These are phyloP conservation scores for Pestalotiopsis sp. DNA, from an alignment of 2,329 filamentous ascomycete species.

Conservation along the genomic window DNA sequence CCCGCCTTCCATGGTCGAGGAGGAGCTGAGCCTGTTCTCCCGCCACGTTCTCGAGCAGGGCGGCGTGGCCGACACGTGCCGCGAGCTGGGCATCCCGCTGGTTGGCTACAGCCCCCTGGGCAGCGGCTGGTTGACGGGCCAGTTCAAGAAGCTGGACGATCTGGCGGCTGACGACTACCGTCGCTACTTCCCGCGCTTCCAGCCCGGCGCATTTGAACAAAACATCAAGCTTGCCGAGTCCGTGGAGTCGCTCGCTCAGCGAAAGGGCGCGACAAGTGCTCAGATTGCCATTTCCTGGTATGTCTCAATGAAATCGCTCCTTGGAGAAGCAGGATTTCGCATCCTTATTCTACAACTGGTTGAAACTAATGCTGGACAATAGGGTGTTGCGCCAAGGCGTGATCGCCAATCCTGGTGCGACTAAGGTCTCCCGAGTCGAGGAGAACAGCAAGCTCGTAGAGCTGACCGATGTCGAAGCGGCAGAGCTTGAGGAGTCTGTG, in stretches of 20 bases:
- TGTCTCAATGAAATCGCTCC: too few species aligned
- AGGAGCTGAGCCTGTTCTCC: conserved; percentile 44
- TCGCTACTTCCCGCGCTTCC: conserved; percentile 46
- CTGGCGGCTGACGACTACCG: conserved; percentile 43
- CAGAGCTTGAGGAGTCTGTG: conserved; percentile 33
- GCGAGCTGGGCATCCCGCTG: conserved; percentile 58
- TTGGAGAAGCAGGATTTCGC: too few species aligned
- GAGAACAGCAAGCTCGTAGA: conserved; percentile 28
- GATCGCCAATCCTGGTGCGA: background rate
- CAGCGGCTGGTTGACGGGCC: conserved; percentile 47
- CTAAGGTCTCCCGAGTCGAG: background rate
- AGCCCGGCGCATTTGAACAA: conserved; percentile 50
- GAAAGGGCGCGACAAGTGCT: conserved; percentile 48
- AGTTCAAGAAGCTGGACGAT: conserved; percentile 47
- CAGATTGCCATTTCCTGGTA: conserved; percentile 58
- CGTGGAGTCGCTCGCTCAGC: conserved; percentile 46
- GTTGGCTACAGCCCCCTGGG: conserved; percentile 59
- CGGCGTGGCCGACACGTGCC: conserved; percentile 40
- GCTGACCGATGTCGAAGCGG: conserved; percentile 38
- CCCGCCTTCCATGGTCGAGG: conserved; percentile 44
- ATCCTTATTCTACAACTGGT: too few species aligned
- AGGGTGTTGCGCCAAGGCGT: background rate
- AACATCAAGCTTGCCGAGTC: conserved; percentile 54
- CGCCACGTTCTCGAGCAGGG: conserved; percentile 13
- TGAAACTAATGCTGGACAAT: too few species aligned